Base-by-base conservation (phyloP, 805 yeast species). In the Spathaspora girioi region DNA sequence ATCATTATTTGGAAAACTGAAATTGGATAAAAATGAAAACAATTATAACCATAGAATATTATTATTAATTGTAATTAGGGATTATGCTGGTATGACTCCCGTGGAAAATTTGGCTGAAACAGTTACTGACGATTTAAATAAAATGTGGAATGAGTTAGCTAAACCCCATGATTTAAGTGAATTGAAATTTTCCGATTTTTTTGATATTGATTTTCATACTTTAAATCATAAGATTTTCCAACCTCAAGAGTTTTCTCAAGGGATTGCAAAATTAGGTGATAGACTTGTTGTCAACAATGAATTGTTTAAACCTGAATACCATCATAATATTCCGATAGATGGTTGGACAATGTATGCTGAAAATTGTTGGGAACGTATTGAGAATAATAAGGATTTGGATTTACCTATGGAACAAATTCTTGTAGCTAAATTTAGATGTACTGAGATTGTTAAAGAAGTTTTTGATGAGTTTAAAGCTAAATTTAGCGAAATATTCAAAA, bases 391-490 rank as follows among this genome's bases (percentile, higher is more conserved):
- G 68, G 99, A 94, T 65, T 79, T 94, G 56, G 99, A 94, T 69
- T 77, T 94, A 57, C 99, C 99, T 26, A 92, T 98, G 1, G 99
- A 94, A 64, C 99, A 94, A 67, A 88, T 89, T 31, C 75, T 94
- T 53, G 98, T 94, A 20, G 96, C 99, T 7, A 82, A 94, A 60
- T 93, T 90, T 70, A 84, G 96, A 62, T 93, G 98, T 66, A 96
- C 91, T 62, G 98, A 94, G 67, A 88, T 94, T 46, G 78, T 86
- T 19, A 70, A 75, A 43, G 53, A 51, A 18, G 65, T 69, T 27
- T 69, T 54, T 43, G 65, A 60, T 9, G 71, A 69, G 10, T 73
- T 72, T 51, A 49, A 59, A 17, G 45, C 19, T 11, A 61, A 58
- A 20, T 65, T 56, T 45, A 48, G 56, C 3, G 62, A 53, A 11